Conservation (phyloP, 306 rosid species). For the Styphnolobium japonicum region DNA sequence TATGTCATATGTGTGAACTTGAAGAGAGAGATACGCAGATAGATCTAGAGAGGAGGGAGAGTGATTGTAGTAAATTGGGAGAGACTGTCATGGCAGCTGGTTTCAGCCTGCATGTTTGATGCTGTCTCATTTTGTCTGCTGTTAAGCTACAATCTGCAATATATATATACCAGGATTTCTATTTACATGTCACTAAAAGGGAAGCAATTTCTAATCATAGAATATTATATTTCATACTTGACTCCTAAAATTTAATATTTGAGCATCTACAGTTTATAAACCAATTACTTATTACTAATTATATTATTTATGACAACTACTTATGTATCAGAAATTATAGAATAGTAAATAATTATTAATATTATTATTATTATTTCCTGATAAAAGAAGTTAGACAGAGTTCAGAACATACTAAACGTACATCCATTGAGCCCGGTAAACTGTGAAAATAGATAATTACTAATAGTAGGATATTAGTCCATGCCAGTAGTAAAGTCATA, state of each 20-base stretch:
- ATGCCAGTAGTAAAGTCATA: too few species aligned
- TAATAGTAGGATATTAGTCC: too few species aligned
- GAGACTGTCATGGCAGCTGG: slow-evolving; percentile 17
- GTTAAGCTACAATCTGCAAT: not conserved
- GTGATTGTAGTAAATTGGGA: not conserved
- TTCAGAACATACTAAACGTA: too few species aligned
- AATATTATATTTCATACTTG: not conserved
- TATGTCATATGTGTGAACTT: not conserved
- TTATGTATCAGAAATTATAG: not conserved
- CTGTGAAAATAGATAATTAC: too few species aligned
- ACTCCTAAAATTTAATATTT: too few species aligned
- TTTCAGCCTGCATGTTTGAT: slow-evolving; percentile 27
- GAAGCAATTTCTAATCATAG: not conserved
- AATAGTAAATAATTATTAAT: not conserved
- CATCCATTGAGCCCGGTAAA: too few species aligned
- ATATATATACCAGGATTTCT: not conserved
- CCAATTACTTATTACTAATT: too few species aligned
- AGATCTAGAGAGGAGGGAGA: not conserved
- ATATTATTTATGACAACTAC: too few species aligned
- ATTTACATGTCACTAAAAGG: not conserved
- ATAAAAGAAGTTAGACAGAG: too few species aligned
- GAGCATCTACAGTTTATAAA: too few species aligned
- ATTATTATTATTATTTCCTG: too few species aligned
- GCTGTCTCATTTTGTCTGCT: slow-evolving; percentile 40
- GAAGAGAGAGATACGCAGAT: not conserved